Conservation (phyloP, 2,329 filamentous ascomycete genomes). For the Knoxdaviesia proteae region DNA sequence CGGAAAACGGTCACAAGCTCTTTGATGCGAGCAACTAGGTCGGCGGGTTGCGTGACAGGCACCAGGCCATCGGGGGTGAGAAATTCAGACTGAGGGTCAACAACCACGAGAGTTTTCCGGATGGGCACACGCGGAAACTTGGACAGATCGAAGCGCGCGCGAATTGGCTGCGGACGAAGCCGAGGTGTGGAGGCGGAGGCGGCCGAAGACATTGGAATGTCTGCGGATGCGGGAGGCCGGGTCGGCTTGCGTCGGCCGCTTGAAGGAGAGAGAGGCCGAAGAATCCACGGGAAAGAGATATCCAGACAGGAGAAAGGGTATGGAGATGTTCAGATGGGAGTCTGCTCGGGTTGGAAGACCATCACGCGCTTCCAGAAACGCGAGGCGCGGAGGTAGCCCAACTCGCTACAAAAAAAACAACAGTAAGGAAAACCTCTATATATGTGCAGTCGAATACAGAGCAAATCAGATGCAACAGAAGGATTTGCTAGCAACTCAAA, state of each 20-base stretch:
- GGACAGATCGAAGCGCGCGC: constrained; percentile 24
- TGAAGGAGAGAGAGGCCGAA: not conserved
- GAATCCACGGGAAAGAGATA: not conserved
- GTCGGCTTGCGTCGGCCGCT: not conserved
- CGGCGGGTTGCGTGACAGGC: constrained; percentile 38
- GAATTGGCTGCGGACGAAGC: not conserved
- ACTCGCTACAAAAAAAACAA: too few species aligned
- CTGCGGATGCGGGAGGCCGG: too few species aligned
- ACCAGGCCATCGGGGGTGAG: constrained; percentile 46
- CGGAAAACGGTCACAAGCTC: constrained; percentile 55
- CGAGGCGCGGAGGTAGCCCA: too few species aligned
- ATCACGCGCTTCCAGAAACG: too few species aligned
- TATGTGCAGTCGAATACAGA: too few species aligned
- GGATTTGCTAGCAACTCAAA: too few species aligned
- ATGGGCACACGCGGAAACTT: constrained; percentile 34
- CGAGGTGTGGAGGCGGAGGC: not conserved
- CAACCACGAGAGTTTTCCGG: constrained; percentile 52
- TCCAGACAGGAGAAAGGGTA: too few species aligned
- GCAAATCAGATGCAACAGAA: too few species aligned
- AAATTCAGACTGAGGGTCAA: constrained; percentile 88
- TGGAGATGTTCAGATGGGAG: too few species aligned
- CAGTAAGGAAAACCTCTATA: too few species aligned
- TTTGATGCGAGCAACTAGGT: constrained; percentile 46
- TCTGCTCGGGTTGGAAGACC: too few species aligned
- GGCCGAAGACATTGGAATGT: not conserved